Evolutionary conservation across 805 yeast genomes (phyloP), one percentile per base, ranked within the genome.

Genomic region (Candida maris): DNA sequence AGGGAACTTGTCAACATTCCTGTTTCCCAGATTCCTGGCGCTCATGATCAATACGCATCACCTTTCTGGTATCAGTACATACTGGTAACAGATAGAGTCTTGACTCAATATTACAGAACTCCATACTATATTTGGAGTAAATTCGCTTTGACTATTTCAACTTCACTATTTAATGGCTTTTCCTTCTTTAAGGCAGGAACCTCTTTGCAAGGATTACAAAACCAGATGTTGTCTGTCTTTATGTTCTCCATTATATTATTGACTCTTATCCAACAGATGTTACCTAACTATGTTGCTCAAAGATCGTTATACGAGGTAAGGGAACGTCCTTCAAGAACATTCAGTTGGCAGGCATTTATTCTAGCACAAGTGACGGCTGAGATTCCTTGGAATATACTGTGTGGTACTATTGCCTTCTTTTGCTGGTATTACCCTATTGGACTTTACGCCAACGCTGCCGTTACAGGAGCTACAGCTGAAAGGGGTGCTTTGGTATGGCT

Each of bases 161-260:
- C 83, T 41, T 65, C 80, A 15, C 54, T 81, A 32, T 78, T 80
- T 64, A 79, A 78, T 48, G 86, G 86, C 45, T 77, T 81, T 54
- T 73, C 85, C 5, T 79, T 79, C 61, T 80, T 73, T 61, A 79
- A 78, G 42, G 83, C 87, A 23, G 66, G 68, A 38, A 70, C 69
- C 17, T 71, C 86, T 10, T 55, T 70, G 30, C 86, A 77, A 61
- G 80, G 85, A 54, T 58, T 85, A 51, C 95, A 87, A 59, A 85
- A 85, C 61, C 93, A 82, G 65, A 79, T 84, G 87, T 75, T 82
- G 49, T 68, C 88, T 3, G 54, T 81, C 29, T 85, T 85, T 65
- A 80, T 83, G 86, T 72, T 78, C 51, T 55, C 75, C 27, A 68
- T 75, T 48, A 64, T 73, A 33, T 68, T 77, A 61, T 70, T 70